Evolutionary conservation across 768 basidiomycete genomes (phyloP), one percentile per base, ranked within the genome.

Genomic region (Polyporus arcularius): DNA sequence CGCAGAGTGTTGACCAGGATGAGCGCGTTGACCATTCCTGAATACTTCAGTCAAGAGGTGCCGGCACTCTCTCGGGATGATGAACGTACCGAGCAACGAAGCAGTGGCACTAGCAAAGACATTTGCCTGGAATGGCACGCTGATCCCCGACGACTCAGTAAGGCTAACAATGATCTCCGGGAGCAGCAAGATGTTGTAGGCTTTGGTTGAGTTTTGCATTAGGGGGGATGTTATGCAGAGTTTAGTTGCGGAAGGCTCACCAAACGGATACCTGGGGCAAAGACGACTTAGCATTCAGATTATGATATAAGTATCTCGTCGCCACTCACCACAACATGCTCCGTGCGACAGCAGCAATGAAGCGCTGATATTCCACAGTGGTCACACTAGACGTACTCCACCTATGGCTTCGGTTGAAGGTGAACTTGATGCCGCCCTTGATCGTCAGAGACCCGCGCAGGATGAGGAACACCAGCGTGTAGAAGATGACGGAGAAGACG

Each of bases 1-100:
- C 84, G 82, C 68, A 89, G 82, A 10, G 86, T 89, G 68, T 87
- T 89, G 75, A 81, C 84, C 31, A 90, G 78, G n/a, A 91, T 75
- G 9, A 80, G 58, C 30, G 88, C 86, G 66, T 91, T 86, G 26
- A 83, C 82, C 30, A 85, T 65, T 45, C 88, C 90, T 92, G 60
- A 6, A 12, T 48, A 21, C 30, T 18, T 12, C 6, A 40, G n/a
- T 59, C 28, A 63, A 67, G 66, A 30, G 55, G 38, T 10, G 30
- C 2, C 14, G 12, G 14, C 31, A 21, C 4, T 35, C n/a, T 21
- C 11, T n/a, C 21, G 21, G 21, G 21, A 57, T 32, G 1, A 6
- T 12, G 9, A 2, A 60, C 82, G 64, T 68, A 86, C 87, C 85
- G 39, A 88, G 76, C 64, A 82, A 69, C 56, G 79, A 83, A 74